phyloP scores from a whole-genome alignment of 768 basidiomycete genomes.

The Suillus tomentosus region DNA sequence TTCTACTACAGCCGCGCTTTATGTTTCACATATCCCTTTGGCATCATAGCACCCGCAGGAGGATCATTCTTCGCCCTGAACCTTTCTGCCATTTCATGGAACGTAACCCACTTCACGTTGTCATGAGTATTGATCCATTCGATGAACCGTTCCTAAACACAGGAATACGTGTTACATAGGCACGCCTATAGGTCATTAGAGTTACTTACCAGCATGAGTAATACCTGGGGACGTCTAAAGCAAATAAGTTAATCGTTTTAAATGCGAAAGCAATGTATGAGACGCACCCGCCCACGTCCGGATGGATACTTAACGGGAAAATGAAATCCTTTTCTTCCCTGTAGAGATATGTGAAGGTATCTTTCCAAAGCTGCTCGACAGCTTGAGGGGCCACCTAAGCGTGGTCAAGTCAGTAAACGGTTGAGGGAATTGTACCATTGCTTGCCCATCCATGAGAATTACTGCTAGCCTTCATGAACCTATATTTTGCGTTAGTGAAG shows the following conservation, averaged over 20 bases:
- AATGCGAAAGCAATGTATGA: slow-evolving; percentile 10
- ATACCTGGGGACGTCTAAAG: slow-evolving; percentile 58
- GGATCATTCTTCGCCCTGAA: slow-evolving; percentile 57
- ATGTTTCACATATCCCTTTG: slow-evolving; percentile 38
- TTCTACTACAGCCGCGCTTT: slow-evolving; percentile 6
- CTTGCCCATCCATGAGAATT: slow-evolving; percentile 70
- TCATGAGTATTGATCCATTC: slow-evolving; percentile 74
- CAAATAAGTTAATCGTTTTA: slow-evolving; percentile 3
- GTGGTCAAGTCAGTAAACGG: background rate
- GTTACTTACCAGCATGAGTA: slow-evolving; percentile 62
- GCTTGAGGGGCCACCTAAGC: slow-evolving; percentile 56
- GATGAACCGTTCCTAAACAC: slow-evolving; percentile 63
- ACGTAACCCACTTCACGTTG: slow-evolving; percentile 68
- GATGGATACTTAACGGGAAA: slow-evolving; percentile 74
- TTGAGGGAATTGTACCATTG: background rate
- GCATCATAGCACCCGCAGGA: slow-evolving; percentile 55
- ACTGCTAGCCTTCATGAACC: slow-evolving; percentile 64
- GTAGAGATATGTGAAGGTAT: slow-evolving; percentile 67
- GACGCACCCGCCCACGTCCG: slow-evolving; percentile 66
- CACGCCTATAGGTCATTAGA: background rate
- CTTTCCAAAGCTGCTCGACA: slow-evolving; percentile 72
- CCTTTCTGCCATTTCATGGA: slow-evolving; percentile 67
- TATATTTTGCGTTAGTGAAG: slow-evolving; percentile 23
- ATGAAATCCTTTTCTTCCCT: slow-evolving; percentile 61
- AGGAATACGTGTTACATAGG: background rate